These are phyloP conservation scores for Pseudopyrenochaeta lycopersici DNA, from an alignment of 2,329 filamentous ascomycete genomes.

Conservation along the genomic window DNA sequence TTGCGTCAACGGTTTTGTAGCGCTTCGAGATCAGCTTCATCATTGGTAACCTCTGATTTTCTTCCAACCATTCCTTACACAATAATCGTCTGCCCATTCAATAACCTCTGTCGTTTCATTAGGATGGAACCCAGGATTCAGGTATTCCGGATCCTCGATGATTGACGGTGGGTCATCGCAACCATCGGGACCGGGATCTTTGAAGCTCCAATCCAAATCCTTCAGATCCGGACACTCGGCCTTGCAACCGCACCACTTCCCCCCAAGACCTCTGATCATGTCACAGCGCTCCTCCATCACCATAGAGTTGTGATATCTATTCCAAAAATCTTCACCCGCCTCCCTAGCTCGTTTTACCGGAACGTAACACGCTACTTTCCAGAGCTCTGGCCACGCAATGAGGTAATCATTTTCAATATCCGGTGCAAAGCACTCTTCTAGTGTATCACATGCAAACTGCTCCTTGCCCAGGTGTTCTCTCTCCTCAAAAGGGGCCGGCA, in stretches of 20 bases:
- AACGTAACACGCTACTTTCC: slow-evolving; percentile 4
- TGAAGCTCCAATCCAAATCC: slow-evolving; percentile 1
- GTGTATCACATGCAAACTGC: slow-evolving; percentile 3
- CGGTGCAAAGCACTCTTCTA: slow-evolving; percentile 9
- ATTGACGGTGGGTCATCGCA: not conserved
- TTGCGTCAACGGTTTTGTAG: no score
- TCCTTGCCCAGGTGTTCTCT: slow-evolving; percentile 1
- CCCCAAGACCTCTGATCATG: not conserved
- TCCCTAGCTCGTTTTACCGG: not conserved
- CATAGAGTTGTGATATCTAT: not conserved
- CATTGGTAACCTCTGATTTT: not conserved
- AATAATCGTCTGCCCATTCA: not conserved
- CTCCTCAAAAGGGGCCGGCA: slow-evolving; percentile 2
- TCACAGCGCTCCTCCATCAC: slow-evolving; percentile 6
- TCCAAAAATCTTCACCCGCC: not conserved
- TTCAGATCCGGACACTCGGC: slow-evolving; percentile 3
- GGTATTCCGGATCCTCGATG: not conserved
- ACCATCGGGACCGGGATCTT: not conserved
- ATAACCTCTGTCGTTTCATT: not conserved
- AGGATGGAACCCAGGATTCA: not conserved
- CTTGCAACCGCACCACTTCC: slow-evolving; percentile 2
- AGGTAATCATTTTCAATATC: not conserved
- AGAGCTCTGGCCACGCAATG: slow-evolving; percentile 3
- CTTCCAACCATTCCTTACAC: not conserved
- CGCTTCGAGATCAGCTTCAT: no score